phyloP scores from a whole-genome alignment of 495 filamentous ascomycete genomes.

The Aspergillus bridgeri region DNA sequence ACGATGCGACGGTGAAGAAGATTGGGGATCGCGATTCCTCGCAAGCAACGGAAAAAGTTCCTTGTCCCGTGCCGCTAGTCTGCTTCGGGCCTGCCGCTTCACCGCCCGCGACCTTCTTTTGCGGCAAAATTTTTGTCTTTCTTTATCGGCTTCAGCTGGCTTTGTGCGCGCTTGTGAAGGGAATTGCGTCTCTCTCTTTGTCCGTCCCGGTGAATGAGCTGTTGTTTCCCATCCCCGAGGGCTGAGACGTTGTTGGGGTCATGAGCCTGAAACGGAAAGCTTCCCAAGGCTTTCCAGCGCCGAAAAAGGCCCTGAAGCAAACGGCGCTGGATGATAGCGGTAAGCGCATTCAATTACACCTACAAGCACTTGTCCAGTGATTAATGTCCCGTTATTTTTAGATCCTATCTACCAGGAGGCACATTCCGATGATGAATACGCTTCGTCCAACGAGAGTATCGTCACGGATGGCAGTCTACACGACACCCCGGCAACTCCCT shows the following conservation, averaged over 20 bases:
- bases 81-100: conserved; percentile 17
- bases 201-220: background rate
- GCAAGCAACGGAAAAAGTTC: conserved; percentile 39
- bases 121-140: conserved; percentile 38
- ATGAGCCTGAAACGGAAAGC: conserved; percentile 35
- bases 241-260: background rate
- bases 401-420: conserved; percentile 44
- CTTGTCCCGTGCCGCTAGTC: conserved; percentile 28
- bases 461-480: conserved; percentile 34
- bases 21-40: conserved; percentile 23
- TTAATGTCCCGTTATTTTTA: conserved; percentile 2
- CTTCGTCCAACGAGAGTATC: conserved; percentile 27
- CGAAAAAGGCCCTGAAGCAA: conserved; percentile 30
- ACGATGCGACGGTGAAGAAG: conserved; percentile 20
- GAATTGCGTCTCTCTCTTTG: background rate
- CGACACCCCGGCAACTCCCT: conserved; percentile 49
- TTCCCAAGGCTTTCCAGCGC: conserved; percentile 15
- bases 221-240: background rate
- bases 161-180: background rate
- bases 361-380: background rate
- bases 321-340: conserved; percentile 27
- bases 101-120: conserved; percentile 26
- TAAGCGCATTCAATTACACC: conserved; percentile 16
- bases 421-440: conserved; percentile 38
- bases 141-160: background rate